Percentiles rank a stretch among this genome's conserved stretches.
Evolutionary conservation across 306 rosid genomes (phyloP).

Genomic region (Crotalaria pallida): DNA sequence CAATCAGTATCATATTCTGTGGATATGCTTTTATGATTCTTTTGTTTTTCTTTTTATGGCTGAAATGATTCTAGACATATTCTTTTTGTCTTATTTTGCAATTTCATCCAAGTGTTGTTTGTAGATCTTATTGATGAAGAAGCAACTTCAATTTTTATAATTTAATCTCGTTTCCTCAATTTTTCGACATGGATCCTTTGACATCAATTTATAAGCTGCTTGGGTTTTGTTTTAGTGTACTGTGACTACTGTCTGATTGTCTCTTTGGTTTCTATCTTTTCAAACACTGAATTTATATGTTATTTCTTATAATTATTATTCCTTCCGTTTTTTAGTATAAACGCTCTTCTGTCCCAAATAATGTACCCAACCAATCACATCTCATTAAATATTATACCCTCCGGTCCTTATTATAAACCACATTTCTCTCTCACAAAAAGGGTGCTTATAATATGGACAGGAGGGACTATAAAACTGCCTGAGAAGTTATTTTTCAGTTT

Average conservation of each 20-base stretch:
- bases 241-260: background rate
- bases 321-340: too few relatives aligned
- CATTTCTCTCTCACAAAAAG: too few relatives aligned
- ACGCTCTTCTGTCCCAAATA: too few relatives aligned
- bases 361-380: too few relatives aligned
- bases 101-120: background rate
- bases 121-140: conserved; percentile 31
- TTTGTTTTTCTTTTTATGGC: too few relatives aligned
- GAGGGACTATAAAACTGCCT: too few relatives aligned
- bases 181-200: background rate
- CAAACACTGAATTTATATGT: background rate
- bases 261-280: background rate
- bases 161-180: background rate
- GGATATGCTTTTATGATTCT: background rate
- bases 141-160: background rate
- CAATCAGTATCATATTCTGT: background rate
- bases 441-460: too few relatives aligned
- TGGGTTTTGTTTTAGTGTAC: background rate
- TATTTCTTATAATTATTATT: background rate
- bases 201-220: background rate
- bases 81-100: background rate
- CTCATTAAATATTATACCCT: too few relatives aligned
- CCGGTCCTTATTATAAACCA: too few relatives aligned
- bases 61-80: too few relatives aligned
- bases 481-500: too few relatives aligned